These are phyloP conservation scores for Penicillium roqueforti DNA, from an alignment of 495 filamentous ascomycete species.

Conservation along the genomic window DNA sequence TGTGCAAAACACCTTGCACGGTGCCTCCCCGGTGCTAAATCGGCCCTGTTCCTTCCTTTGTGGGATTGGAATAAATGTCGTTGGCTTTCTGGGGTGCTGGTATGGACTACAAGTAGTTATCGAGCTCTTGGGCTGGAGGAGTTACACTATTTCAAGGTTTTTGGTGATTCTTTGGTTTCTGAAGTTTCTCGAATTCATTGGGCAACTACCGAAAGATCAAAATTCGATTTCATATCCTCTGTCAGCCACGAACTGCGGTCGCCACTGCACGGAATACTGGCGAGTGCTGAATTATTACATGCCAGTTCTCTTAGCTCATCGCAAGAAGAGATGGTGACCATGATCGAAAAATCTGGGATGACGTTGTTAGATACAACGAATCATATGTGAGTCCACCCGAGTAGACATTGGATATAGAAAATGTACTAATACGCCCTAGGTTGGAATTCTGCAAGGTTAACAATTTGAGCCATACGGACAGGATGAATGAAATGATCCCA, in stretches of 20 bases:
- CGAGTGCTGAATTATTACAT: slow-evolving; percentile 60
- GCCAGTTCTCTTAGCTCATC: slow-evolving; percentile 47
- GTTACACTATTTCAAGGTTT: slow-evolving; percentile 52
- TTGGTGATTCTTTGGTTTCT: slow-evolving; percentile 58
- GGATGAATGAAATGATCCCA: background rate
- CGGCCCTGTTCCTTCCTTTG: slow-evolving; percentile 54
- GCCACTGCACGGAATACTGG: slow-evolving; percentile 65
- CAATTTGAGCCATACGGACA: slow-evolving; percentile 20
- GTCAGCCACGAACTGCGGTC: slow-evolving; percentile 72
- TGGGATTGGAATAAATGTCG: slow-evolving; percentile 58
- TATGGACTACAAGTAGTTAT: slow-evolving; percentile 51
- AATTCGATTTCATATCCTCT: slow-evolving; percentile 67
- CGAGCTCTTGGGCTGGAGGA: slow-evolving; percentile 43
- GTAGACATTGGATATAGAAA: slow-evolving; percentile 38
- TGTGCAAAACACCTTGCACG: slow-evolving; percentile 9
- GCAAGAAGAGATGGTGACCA: slow-evolving; percentile 56
- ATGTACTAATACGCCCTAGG: background rate
- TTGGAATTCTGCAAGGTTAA: slow-evolving; percentile 62
- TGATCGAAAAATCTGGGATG: slow-evolving; percentile 60
- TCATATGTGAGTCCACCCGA: slow-evolving; percentile 46
- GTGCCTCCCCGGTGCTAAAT: slow-evolving; percentile 49
- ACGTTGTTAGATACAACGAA: slow-evolving; percentile 68
- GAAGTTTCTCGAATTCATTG: slow-evolving; percentile 54
- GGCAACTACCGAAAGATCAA: slow-evolving; percentile 49
- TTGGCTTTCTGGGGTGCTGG: slow-evolving; percentile 59